These are phyloP conservation scores for Croton setiger DNA, from an alignment of 441 rosid genomes.

Conservation along the genomic window DNA sequence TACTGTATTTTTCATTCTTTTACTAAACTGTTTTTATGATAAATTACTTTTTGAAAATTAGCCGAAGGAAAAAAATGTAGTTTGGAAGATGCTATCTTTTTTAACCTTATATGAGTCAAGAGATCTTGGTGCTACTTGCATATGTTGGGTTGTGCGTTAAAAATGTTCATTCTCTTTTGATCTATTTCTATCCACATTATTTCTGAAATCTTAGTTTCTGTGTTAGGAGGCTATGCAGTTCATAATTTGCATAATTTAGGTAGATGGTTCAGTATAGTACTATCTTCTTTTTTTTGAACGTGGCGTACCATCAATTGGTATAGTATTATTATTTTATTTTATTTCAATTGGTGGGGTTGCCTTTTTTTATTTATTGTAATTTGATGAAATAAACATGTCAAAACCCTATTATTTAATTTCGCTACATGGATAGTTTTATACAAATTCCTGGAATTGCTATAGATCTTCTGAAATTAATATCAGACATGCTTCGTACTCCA, in stretches of 20 bases:
- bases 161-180: neutral
- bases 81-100: neutral
- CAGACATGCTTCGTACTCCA: neutral
- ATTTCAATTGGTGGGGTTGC: neutral
- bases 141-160: neutral
- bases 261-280: neutral
- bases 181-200: neutral
- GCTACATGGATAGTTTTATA: neutral
- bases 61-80: neutral
- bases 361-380: neutral
- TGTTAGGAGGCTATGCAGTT: neutral
- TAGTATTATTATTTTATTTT: no score
- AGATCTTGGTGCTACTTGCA: no score
- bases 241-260: neutral
- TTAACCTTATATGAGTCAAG: neutral
- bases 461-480: neutral
- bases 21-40: constrained; percentile 2
- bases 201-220: neutral
- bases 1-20: neutral
- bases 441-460: neutral
- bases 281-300: neutral
- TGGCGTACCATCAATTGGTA: neutral
- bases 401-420: neutral
- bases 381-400: neutral
- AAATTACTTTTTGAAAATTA: neutral